phyloP scores from a whole-genome alignment of 2,329 filamentous ascomycete genomes.

The Pseudogymnoascus verrucosus region DNA sequence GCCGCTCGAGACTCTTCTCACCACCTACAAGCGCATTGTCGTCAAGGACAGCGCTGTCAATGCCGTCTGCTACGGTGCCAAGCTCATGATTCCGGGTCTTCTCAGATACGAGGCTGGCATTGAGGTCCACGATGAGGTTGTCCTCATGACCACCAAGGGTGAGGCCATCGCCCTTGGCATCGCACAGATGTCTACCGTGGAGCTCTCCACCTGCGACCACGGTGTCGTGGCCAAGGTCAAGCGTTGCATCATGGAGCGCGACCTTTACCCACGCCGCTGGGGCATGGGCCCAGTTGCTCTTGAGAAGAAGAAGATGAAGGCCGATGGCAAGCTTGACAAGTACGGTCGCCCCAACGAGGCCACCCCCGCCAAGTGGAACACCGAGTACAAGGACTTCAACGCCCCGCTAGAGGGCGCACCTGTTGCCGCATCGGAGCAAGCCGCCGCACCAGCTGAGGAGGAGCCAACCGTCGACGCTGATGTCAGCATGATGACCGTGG shows the following conservation, averaged over 20 bases:
- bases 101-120: conserved; percentile 87
- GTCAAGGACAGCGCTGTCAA: conserved; percentile 97
- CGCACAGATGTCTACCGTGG: conserved; percentile 95
- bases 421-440: conserved; percentile 32
- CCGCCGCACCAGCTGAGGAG: conserved; percentile 28
- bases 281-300: conserved; percentile 85
- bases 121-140: conserved; percentile 91
- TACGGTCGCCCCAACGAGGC: conserved; percentile 86
- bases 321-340: conserved; percentile 96
- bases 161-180: conserved; percentile 96
- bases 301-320: conserved; percentile 99
- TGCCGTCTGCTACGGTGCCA: conserved; percentile 96
- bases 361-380: conserved; percentile 88
- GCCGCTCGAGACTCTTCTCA: conserved; percentile 85
- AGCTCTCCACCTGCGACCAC: conserved; percentile 94
- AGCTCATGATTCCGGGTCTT: conserved; percentile 96
- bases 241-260: conserved; percentile 99
- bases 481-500: conserved; percentile 42
- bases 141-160: conserved; percentile 98
- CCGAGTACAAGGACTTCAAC: conserved; percentile 86
- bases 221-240: conserved; percentile 98
- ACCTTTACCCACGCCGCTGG: conserved; percentile 95
- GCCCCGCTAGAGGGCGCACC: conserved; percentile 38
- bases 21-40: conserved; percentile 90
- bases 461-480: conserved; percentile 32